phyloP scores from a whole-genome alignment of 495 filamentous ascomycete genomes.

The Penicillium taxi region DNA sequence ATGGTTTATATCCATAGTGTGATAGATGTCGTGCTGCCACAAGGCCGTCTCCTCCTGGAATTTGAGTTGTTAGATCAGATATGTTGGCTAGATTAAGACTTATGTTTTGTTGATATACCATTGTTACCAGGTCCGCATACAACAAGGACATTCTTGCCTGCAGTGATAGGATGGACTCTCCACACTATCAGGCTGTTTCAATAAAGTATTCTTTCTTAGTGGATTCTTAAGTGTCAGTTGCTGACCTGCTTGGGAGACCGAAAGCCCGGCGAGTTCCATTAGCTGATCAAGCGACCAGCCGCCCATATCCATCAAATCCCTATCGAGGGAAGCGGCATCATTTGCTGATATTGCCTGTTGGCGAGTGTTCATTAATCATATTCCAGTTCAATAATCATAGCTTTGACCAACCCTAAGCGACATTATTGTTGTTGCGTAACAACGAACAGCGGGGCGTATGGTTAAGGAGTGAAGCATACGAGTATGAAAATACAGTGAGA shows the following conservation, averaged over 20 bases:
- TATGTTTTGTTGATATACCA: slow-evolving; percentile 42
- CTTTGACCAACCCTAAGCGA: too few relatives aligned
- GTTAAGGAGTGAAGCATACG: slow-evolving; percentile 23
- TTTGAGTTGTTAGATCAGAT: slow-evolving; percentile 4
- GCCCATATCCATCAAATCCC: slow-evolving; percentile 87
- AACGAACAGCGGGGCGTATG: slow-evolving; percentile 12
- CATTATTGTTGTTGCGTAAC: slow-evolving; percentile 31
- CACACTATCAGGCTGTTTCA: slow-evolving; percentile 10
- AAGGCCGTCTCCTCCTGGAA: slow-evolving; percentile 78
- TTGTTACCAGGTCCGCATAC: slow-evolving; percentile 95
- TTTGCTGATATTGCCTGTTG: slow-evolving; percentile 77
- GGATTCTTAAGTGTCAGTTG: too few relatives aligned
- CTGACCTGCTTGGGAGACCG: slow-evolving; percentile 84
- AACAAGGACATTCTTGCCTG: slow-evolving; percentile 69
- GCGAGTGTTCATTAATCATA: background rate
- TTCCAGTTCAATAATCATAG: slow-evolving; percentile 7
- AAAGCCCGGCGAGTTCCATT: slow-evolving; percentile 92
- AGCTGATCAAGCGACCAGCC: slow-evolving; percentile 93
- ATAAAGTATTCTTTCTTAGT: background rate
- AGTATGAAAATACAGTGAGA: too few relatives aligned
- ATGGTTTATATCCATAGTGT: slow-evolving; percentile 87
- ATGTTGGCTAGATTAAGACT: background rate
- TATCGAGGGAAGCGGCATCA: slow-evolving; percentile 79
- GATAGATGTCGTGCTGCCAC: slow-evolving; percentile 91
- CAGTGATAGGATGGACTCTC: slow-evolving; percentile 61